phyloP scores from a whole-genome alignment of 164 flowering plant genomes.

The Annona squamosa region DNA sequence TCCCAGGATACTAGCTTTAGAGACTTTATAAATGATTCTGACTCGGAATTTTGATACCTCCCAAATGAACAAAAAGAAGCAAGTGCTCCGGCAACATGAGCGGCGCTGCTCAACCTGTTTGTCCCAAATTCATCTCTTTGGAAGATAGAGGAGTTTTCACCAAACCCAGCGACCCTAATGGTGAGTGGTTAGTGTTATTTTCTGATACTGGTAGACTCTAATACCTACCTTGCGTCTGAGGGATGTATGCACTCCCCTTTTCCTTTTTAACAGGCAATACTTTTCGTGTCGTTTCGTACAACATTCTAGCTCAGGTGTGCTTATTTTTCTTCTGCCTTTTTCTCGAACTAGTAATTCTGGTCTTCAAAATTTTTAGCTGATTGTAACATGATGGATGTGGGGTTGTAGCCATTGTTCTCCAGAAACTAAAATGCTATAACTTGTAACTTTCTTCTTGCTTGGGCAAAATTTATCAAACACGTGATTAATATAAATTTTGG shows the following conservation, averaged over 20 bases:
- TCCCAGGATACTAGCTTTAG: background rate
- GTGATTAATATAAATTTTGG: too few relatives aligned
- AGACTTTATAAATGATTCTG: background rate
- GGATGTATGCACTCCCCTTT: background rate
- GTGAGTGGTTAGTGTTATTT: background rate
- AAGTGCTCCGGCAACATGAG: background rate
- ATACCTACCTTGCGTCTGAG: background rate
- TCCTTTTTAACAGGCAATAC: conserved; percentile 37
- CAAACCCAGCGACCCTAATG: background rate
- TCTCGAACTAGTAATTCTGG: background rate
- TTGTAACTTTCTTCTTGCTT: too few relatives aligned
- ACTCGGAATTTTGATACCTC: background rate
- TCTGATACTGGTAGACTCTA: too few relatives aligned
- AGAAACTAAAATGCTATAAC: too few relatives aligned
- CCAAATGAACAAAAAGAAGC: background rate
- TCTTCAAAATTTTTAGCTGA: background rate
- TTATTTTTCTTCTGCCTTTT: background rate
- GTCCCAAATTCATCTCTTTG: conserved; percentile 6
- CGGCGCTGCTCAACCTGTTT: background rate
- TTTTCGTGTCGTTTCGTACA: conserved; percentile 77
- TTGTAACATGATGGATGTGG: too few relatives aligned
- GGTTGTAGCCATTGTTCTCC: too few relatives aligned
- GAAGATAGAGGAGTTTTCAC: background rate
- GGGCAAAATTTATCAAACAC: too few relatives aligned
- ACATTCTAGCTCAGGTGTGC: conserved; percentile 87